These are phyloP conservation scores for Apiospora malaysiana DNA, from an alignment of 2,329 filamentous ascomycete genomes.

Conservation along the genomic window DNA sequence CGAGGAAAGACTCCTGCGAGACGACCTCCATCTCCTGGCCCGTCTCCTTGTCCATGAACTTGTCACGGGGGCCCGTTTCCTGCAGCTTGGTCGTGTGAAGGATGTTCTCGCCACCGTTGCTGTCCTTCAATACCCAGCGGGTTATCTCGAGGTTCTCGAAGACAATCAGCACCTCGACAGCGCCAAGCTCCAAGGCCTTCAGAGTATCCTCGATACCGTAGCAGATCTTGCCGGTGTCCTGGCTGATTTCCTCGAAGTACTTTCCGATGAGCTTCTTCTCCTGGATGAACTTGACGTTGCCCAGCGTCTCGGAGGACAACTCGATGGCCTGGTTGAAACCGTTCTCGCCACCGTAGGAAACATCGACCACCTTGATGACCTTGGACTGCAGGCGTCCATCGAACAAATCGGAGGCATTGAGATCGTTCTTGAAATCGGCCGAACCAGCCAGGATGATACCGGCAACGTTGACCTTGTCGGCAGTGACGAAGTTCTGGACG, in stretches of 20 bases:
- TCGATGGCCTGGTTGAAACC: slow-evolving; percentile 99
- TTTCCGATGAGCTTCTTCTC: slow-evolving; percentile 99
- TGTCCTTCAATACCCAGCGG: slow-evolving; percentile 87
- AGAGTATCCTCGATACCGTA: slow-evolving; percentile 98
- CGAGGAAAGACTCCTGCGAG: slow-evolving; percentile 90
- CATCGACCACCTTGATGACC: slow-evolving; percentile 99
- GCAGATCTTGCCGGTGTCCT: slow-evolving; percentile 95
- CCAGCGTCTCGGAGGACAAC: slow-evolving; percentile 89
- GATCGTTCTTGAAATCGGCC: slow-evolving; percentile 99
- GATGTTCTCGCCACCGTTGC: slow-evolving; percentile 72
- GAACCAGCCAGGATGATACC: slow-evolving; percentile 95
- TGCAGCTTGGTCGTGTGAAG: slow-evolving; percentile 89
- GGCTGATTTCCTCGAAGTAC: slow-evolving; percentile 99
- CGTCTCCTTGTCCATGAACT: slow-evolving; percentile 95
- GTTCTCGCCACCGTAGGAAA: slow-evolving; percentile 98
- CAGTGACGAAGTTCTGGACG: slow-evolving; percentile 98
- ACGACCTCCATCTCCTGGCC: slow-evolving; percentile 97
- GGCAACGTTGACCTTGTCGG: slow-evolving; percentile 97
- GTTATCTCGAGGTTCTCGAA: slow-evolving; percentile 97
- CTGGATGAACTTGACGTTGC: slow-evolving; percentile 99
- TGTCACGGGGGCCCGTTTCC: slow-evolving; percentile 74
- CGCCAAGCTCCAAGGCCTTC: slow-evolving; percentile 94
- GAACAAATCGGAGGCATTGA: slow-evolving; percentile 97
- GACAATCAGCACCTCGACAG: slow-evolving; percentile 91
- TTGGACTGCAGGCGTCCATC: slow-evolving; percentile 89